Evolutionary conservation across 176 grass and related monocot genomes (phyloP).

Genomic region (Rhynchospora tenuis): DNA sequence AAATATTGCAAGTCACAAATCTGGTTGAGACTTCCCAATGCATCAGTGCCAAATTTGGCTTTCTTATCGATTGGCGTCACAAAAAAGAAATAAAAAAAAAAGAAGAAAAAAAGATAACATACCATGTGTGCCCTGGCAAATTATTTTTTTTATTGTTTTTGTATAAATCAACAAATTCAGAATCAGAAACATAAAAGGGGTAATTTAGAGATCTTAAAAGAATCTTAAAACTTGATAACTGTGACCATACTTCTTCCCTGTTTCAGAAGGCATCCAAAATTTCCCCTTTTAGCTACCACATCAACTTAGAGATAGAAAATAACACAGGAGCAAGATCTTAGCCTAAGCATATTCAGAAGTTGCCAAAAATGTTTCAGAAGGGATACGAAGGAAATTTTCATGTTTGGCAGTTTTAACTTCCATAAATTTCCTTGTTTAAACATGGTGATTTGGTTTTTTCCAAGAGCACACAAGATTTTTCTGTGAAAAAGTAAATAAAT

Average conservation of each 20-base stretch:
- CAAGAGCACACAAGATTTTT: neutral
- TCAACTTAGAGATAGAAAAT: neutral
- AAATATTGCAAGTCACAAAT: neutral
- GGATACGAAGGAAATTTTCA: too few species aligned
- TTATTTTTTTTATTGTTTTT: neutral
- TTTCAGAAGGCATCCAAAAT: neutral
- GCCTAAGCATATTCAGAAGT: neutral
- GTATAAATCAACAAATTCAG: neutral
- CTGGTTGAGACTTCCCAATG: neutral
- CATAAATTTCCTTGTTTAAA: too few species aligned
- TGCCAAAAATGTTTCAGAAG: too few species aligned
- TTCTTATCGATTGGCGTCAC: neutral
- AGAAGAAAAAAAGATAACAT: neutral
- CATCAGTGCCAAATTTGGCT: neutral
- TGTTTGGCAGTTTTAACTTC: too few species aligned
- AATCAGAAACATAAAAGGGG: neutral
- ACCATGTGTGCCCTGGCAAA: neutral
- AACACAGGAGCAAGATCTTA: too few species aligned
- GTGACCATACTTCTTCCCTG: neutral
- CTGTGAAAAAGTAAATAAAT: neutral
- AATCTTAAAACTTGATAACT: neutral
- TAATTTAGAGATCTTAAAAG: too few species aligned
- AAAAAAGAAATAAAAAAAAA: too few species aligned
- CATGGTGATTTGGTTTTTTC: conserved; percentile 7
- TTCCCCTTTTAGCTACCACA: neutral